Evolutionary conservation across 257 asterid species (phyloP).

Genomic region (Cruciata laevipes): DNA sequence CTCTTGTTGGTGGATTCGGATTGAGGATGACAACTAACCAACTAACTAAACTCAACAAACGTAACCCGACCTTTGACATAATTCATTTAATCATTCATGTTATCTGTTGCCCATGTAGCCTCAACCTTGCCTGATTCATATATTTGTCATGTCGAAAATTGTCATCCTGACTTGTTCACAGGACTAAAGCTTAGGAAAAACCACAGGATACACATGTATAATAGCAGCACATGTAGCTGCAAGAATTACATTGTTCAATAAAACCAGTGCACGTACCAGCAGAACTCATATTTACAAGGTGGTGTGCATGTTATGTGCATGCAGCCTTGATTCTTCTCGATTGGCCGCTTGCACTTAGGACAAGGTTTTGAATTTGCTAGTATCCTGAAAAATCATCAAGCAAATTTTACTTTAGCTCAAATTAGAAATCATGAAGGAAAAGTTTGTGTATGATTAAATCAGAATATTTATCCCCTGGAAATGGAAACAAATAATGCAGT

Average conservation of each 20-base stretch:
- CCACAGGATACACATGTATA: not conserved
- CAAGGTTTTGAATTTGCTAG: conserved; percentile 99
- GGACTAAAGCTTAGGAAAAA: not conserved
- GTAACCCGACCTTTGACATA: not conserved
- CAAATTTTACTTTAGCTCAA: conserved; percentile 15
- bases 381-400: conserved; percentile 51
- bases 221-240: not conserved
- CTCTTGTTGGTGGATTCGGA: not conserved
- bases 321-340: conserved; percentile 99
- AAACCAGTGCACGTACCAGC: conserved; percentile 46
- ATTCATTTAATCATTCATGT: too few species aligned
- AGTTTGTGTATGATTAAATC: not conserved
- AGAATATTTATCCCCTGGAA: not conserved
- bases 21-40: not conserved
- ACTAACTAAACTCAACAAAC: not conserved
- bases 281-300: conserved; percentile 97
- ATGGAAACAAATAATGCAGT: not conserved
- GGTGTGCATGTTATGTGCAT: conserved; percentile 99
- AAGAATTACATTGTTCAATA: not conserved
- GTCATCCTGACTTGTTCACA: not conserved
- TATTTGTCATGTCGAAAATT: not conserved
- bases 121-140: not conserved
- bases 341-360: conserved; percentile 99
- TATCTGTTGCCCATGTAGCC: not conserved
- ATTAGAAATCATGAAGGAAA: not conserved